Evolutionary conservation across 805 yeast species (phyloP).

Genomic region (Yarrowia sp.): DNA sequence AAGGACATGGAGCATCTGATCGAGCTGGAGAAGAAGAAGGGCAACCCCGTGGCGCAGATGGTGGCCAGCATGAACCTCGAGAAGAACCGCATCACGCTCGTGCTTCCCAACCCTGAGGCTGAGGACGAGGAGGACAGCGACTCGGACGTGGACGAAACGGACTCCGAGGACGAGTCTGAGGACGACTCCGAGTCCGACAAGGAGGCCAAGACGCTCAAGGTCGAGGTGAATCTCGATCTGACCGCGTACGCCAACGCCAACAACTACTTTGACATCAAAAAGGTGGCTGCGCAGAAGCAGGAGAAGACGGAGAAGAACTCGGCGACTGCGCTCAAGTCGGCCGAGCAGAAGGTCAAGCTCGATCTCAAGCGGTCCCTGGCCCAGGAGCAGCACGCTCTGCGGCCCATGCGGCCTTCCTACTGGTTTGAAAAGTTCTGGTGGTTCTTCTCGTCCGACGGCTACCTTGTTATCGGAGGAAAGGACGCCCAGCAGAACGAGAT

Average conservation of each 20-base stretch:
- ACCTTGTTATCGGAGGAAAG: conserved; percentile 80
- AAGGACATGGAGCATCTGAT: conserved; percentile 75
- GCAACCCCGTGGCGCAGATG: conserved; percentile 59
- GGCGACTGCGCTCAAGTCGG: conserved; percentile 72
- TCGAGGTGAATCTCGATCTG: conserved; percentile 62
- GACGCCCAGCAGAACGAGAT: conserved; percentile 77
- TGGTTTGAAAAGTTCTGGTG: conserved; percentile 95
- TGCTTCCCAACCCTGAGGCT: conserved; percentile 49
- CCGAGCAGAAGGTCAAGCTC: conserved; percentile 70
- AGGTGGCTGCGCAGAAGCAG: conserved; percentile 72
- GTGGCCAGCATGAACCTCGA: conserved; percentile 63
- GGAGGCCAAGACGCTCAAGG: conserved; percentile 42
- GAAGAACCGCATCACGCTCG: conserved; percentile 62
- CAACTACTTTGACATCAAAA: conserved; percentile 72
- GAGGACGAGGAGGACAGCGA: conserved; percentile 36
- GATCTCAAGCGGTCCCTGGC: conserved; percentile 64
- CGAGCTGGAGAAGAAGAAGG: conserved; percentile 62
- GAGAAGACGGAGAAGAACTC: conserved; percentile 77
- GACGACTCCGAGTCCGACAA: conserved; percentile 39
- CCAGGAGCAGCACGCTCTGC: conserved; percentile 48
- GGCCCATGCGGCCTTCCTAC: conserved; percentile 57
- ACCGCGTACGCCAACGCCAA: conserved; percentile 91
- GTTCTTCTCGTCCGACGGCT: conserved; percentile 91
- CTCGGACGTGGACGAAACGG: conserved; percentile 32
- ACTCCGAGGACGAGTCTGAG: conserved; percentile 41